Conservation (phyloP, 179 eudicot species). For the Silene vulgaris region DNA sequence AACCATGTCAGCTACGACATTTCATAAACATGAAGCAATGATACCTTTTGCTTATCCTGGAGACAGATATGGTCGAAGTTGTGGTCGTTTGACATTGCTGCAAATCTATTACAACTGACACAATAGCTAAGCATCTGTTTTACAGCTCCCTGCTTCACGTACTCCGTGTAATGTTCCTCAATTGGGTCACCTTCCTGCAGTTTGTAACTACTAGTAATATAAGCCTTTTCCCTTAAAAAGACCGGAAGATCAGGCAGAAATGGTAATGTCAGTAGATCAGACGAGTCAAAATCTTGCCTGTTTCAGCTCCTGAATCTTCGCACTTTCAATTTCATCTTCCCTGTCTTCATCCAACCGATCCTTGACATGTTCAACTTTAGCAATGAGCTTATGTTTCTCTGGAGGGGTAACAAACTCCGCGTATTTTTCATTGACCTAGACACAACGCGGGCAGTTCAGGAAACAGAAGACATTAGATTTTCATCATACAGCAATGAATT, state of each 20-base stretch:
- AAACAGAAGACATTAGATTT: too few species aligned
- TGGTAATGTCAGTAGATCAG: not conserved
- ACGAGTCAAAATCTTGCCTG: conserved; percentile 6
- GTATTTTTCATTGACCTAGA: conserved; percentile 68
- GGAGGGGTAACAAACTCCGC: conserved; percentile 54
- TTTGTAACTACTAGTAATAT: not conserved
- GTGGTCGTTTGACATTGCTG: conserved; percentile 55
- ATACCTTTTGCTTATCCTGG: conserved; percentile 60
- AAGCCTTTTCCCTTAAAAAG: not conserved
- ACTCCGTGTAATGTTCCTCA: conserved; percentile 29
- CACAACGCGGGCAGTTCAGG: too few species aligned
- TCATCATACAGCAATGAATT: too few species aligned
- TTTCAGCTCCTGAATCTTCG: conserved; percentile 81
- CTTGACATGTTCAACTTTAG: conserved; percentile 64
- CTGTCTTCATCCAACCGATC: conserved; percentile 91
- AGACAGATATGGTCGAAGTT: conserved; percentile 77
- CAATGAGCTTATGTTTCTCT: conserved; percentile 58
- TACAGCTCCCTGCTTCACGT: conserved; percentile 47
- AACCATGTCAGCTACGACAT: conserved; percentile 24
- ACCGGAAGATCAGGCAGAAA: not conserved
- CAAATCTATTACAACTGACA: conserved; percentile 58
- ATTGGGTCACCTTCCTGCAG: not conserved
- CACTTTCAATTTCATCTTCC: conserved; percentile 84
- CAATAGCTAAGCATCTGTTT: conserved; percentile 43
- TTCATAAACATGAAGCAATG: not conserved